Base-by-base conservation (phyloP, 257 asterid genomes). In the Salvia rosmarinus region DNA sequence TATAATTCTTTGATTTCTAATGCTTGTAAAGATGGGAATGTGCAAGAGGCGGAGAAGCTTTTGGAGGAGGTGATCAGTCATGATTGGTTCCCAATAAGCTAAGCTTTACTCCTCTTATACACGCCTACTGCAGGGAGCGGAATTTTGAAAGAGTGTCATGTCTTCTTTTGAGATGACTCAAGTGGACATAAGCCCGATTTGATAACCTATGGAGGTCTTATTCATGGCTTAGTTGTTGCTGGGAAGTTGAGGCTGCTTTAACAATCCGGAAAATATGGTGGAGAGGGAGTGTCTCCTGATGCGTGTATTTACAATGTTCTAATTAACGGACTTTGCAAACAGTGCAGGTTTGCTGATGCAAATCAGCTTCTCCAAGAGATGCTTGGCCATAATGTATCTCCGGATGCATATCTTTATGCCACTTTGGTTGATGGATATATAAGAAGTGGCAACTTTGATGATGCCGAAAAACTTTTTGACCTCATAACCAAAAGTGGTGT, bases 231-330 rank as follows among this genome's bases (percentile, higher is more conserved):
- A 28, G 96, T 94, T 73, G 82, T 64, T 68, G 67, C 85, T 71
- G 96, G 96, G 95, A 91, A 64, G 77, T 94, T 72, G 89, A 89
- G 50, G 84, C 85, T 81, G 96, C 98, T 55, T 75, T 94, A 58
- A 77, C 82, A 19, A 72, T 94, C 64, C 90, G 89, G 58, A 85
- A 82, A 84, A 82, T 78, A 89, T 94, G 91, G 82, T 83, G 50
- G 90, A 81, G 77, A 86, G 86, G 80, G 96, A 64, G 72, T 82
- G 11, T 50, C 32, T 47, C 96, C 91, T 20, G 98, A 94, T 77
- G 81, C 97, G 4, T 84, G 89, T 78, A 88, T 91, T 71, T 94
- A 91, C 82, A 94, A 94, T 76, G 85, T 85, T 56, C 71, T 94
- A 85, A 86, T 91, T 72, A 89, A 73, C 74, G 99, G 93, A 46